A percentile compares a stretch with the other conserved stretches of the same genome.
Evolutionary conservation across 768 basidiomycete species (phyloP).

Genomic region (Kwoniella shandongensis): DNA sequence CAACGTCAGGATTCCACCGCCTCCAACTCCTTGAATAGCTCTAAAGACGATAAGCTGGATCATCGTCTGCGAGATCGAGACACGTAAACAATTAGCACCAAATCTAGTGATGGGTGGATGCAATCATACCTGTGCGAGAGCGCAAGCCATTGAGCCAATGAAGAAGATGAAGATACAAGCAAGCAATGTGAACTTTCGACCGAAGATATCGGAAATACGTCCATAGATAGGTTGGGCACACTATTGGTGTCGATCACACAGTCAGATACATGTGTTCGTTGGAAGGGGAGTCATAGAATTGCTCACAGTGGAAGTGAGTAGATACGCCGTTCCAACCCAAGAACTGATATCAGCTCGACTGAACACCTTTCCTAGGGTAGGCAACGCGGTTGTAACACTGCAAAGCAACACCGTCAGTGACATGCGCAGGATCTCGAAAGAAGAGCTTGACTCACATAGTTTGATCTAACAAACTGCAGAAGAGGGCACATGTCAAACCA

Average conservation of each 20-base stretch:
- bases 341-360: constrained; percentile 64
- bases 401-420: background rate
- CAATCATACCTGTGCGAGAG: constrained; percentile 57
- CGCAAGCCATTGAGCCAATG: constrained; percentile 66
- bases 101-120: background rate
- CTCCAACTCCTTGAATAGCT: constrained; percentile 68
- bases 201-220: constrained; percentile 54
- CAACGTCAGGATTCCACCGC: constrained; percentile 70
- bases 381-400: constrained; percentile 68
- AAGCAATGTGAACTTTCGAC: constrained; percentile 63
- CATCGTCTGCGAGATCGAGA: constrained; percentile 56
- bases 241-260: constrained; percentile 5
- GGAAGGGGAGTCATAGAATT: background rate
- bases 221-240: constrained; percentile 62
- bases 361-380: constrained; percentile 67
- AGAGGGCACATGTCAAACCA: constrained; percentile 63
- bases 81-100: background rate
- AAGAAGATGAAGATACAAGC: constrained; percentile 66
- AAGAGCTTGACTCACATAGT: constrained; percentile 57
- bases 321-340: constrained; percentile 73
- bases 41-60: constrained; percentile 69
- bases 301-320: constrained; percentile 59
- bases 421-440: background rate
- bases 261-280: too few relatives aligned
- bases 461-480: constrained; percentile 67